These are phyloP conservation scores for Volvariella volvacea DNA, from an alignment of 1,284 basidiomycete genomes.

Conservation along the genomic window DNA sequence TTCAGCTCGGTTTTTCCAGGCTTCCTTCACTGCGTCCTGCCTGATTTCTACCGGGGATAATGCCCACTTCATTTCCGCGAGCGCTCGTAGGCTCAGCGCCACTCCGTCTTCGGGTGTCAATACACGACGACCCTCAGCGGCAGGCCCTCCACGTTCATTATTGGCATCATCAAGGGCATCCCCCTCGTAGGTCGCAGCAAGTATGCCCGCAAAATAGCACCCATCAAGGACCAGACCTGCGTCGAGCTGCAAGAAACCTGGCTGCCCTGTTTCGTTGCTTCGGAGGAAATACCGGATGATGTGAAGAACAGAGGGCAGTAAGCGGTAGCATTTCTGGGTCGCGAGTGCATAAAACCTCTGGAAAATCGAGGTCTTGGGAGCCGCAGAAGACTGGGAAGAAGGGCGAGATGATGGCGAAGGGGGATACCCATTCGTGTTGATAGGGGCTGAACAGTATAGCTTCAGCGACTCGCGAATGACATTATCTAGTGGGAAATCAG, in stretches of 20 bases:
- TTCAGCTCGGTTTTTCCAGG: conserved; percentile 50
- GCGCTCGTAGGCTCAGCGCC: conserved; percentile 60
- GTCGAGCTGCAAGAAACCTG: conserved; percentile 72
- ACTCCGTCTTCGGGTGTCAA: conserved; percentile 64
- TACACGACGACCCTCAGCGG: no score
- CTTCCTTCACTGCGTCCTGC: conserved; percentile 51
- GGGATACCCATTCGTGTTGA: conserved; percentile 23
- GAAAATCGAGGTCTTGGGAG: conserved; percentile 35
- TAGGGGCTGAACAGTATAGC: conserved; percentile 30
- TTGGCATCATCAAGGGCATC: conserved; percentile 33
- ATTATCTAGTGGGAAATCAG: conserved; percentile 39
- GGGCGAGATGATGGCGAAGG: conserved; percentile 27
- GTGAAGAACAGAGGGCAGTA: conserved; percentile 51
- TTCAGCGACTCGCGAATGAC: conserved; percentile 60
- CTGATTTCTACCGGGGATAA: conserved; percentile 70
- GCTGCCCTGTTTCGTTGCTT: conserved; percentile 18
- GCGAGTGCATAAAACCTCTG: conserved; percentile 38
- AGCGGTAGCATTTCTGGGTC: conserved; percentile 38
- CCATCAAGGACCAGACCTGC: conserved; percentile 75
- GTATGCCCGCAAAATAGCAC: conserved; percentile 71
- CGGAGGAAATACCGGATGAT: conserved; percentile 56
- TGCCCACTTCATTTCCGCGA: conserved; percentile 76
- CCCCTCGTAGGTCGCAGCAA: conserved; percentile 51
- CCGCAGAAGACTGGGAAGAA: conserved; percentile 47
- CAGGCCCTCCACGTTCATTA: conserved; percentile 35